Base-by-base conservation (phyloP, 768 basidiomycete species). In the Lactifluus pinguis region DNA sequence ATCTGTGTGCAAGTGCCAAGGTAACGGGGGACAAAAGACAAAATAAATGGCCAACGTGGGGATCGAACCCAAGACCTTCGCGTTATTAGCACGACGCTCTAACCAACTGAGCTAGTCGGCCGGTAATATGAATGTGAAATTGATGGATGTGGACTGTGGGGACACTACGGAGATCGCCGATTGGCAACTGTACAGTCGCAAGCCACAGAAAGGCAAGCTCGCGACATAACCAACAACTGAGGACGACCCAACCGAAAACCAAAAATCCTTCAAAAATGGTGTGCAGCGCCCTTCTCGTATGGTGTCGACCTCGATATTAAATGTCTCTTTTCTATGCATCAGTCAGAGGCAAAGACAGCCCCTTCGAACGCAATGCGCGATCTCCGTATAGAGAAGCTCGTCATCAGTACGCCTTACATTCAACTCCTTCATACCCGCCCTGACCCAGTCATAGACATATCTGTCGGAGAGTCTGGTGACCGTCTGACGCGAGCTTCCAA, bases 381-480 rank as follows among this genome's bases (percentile, higher is more conserved):
- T 42, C 56, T 57, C n/a, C 56, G 49, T 13, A 49, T 57, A 6
- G 56, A 57, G 19, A 57, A 57, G 49, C 56, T 57, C 9, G 49
- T 50, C 29, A 57, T 57, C 30, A 57, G 56, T 57, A 15, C n/a
- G 56, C 39, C 7, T 30, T 38, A 0, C 13, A n/a, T n/a, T n/a
- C n/a, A n/a, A n/a, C n/a, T 29, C 38, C n/a, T 19, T 13, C n/a
- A 38, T 19, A 15, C 49, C 13, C 93, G 94, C 93, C 90, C 85
- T 81, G 95, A 99, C 80, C 89, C 91, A 69, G 83, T 84, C 36
- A 38, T 72, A 95, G 95, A 99, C 87, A 99, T 99, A 78, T 97
- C 94, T 70, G 97, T 99, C 70, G 97, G 97, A 74, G 97, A 98
- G 30, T 57, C 57, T 14, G 57, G 57, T 57, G 57, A 57, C 10